Base-by-base conservation (phyloP, 352 stramenopile species). In the Phytophthora rubi region DNA sequence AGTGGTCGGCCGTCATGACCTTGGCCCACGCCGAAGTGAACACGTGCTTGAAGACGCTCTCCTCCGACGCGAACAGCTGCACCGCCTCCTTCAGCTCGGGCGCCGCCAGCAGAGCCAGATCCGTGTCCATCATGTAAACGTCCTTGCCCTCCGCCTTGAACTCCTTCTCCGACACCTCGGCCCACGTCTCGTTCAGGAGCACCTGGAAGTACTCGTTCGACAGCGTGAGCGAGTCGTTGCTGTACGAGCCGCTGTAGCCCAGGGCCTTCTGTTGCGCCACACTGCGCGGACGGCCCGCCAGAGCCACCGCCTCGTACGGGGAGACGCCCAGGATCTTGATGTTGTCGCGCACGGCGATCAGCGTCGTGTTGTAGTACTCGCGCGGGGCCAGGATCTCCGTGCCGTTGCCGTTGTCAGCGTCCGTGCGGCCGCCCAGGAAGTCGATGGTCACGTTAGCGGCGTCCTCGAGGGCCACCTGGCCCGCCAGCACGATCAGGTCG, bases 291-390 rank as follows among this genome's bases (percentile, higher is more conserved):
- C 96, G 62, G 35, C 96, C 95, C 26, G 92, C 76, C 1, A 99
- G 77, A 12, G 94, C 93, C 28, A 98, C 96, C 65, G 97, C 98
- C 71, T 98, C 94, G 53, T 84, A 73, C 65, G 97, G 91, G 47
- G 83, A 82, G 58, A 98, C 96, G 26, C 94, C 91, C 90, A 98
- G 93, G 65, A 95, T 82, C 55, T 91, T 85, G 74, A 98, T 98
- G 55, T 98, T 87, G 68, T 97, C 90, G 39, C 95, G 82, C 54
- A 98, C 77, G 71, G 98, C 91, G 47, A 82, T 76, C 66, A 86
- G 85, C 1, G 85, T 96, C 18, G 68, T 82, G 55, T 78, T 79
- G 42, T 80, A 85, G 57, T 93, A 94, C 72, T 94, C 92, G 70
- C 97, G 59, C 79, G 49, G 94, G 91, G 81, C 98, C 85, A 49